Conservation (phyloP, 306 rosid genomes). For the Quercus suber region DNA sequence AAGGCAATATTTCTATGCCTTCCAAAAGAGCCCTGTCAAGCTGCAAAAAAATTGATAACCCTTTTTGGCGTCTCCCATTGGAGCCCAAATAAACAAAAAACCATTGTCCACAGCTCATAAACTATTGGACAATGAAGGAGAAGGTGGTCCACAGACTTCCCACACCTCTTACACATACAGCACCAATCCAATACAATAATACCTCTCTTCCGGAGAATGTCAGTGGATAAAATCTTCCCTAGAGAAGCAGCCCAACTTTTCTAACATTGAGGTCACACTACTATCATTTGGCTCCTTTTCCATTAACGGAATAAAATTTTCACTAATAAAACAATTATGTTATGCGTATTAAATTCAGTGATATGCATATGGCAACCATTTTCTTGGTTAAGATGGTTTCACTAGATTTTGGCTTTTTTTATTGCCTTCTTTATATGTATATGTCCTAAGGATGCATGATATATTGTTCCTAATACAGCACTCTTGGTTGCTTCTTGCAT, state of each 20-base stretch:
- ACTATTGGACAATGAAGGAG: too few species aligned
- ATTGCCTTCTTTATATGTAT: not conserved
- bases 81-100: too few species aligned
- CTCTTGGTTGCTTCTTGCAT: not conserved
- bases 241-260: not conserved
- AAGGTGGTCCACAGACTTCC: too few species aligned
- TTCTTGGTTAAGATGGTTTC: not conserved
- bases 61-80: too few species aligned
- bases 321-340: not conserved
- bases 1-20: too few species aligned
- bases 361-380: not conserved
- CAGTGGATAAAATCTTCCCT: not conserved
- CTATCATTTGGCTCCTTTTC: not conserved
- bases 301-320: not conserved
- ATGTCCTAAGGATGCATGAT: not conserved
- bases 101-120: too few species aligned
- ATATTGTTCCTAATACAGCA: not conserved
- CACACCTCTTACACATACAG: too few species aligned
- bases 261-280: not conserved
- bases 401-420: not conserved
- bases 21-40: too few species aligned
- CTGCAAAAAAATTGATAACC: too few species aligned
- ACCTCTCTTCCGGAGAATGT: not conserved
- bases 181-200: too few species aligned
- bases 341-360: not conserved